These are phyloP conservation scores for Geosiphon pyriformis DNA, from an alignment of 192 early-diverging fungal genomes.

Conservation along the genomic window DNA sequence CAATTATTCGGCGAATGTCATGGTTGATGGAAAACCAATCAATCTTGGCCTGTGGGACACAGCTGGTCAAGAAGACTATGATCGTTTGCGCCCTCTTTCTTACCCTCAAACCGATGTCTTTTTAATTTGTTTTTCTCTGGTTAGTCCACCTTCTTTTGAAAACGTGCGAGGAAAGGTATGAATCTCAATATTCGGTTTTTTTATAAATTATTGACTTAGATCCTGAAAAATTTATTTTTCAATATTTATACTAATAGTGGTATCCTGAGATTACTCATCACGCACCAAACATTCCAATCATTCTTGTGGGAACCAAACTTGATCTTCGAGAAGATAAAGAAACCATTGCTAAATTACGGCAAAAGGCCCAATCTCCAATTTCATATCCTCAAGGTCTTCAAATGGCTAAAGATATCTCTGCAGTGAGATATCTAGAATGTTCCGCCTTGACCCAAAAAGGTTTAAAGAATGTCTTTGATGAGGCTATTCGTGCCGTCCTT, in stretches of 20 bases:
- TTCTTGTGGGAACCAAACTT: constrained; percentile 95
- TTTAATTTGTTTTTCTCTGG: constrained; percentile 95
- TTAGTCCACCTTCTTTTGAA: constrained; percentile 93
- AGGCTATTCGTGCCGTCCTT: constrained; percentile 93
- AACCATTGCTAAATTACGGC: constrained; percentile 81
- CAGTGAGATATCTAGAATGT: constrained; percentile 94
- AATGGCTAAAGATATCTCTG: constrained; percentile 84
- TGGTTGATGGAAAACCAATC: constrained; percentile 99
- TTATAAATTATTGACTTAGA: neutral
- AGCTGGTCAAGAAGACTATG: constrained; percentile 98
- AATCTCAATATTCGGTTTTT: neutral
- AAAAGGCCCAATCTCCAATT: constrained; percentile 85
- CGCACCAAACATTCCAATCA: constrained; percentile 85
- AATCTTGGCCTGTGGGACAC: constrained; percentile 98
- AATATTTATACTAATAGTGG: constrained; percentile 57
- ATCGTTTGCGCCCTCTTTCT: constrained; percentile 92
- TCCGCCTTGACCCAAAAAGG: constrained; percentile 97
- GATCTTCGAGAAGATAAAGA: constrained; percentile 94
- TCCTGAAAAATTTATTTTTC: neutral
- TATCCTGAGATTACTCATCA: constrained; percentile 93
- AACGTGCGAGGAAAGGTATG: constrained; percentile 92
- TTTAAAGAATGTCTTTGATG: constrained; percentile 97
- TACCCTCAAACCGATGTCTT: constrained; percentile 99
- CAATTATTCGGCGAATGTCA: constrained; percentile 98
- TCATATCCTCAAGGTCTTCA: constrained; percentile 81